phyloP scores from a whole-genome alignment of 768 basidiomycete genomes.

The Boletus edulis region DNA sequence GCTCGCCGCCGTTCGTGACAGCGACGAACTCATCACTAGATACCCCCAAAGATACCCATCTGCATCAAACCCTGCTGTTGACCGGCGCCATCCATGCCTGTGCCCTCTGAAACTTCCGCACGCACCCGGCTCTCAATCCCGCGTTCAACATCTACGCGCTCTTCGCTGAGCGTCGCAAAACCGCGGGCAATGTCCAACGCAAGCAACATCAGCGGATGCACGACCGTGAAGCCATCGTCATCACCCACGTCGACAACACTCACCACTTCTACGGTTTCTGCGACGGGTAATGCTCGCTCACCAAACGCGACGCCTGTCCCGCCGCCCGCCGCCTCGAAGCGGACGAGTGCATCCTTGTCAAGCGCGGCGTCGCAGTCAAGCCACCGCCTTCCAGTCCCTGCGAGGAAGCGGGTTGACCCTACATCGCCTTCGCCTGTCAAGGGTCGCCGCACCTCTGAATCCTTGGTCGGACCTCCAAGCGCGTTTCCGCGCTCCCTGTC shows the following conservation, averaged over 20 bases:
- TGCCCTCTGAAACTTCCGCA: slow-evolving; percentile 54
- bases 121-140: slow-evolving; percentile 41
- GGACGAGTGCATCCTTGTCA: slow-evolving; percentile 38
- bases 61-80: background rate
- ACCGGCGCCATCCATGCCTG: slow-evolving; percentile 20
- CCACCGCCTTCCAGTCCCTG: slow-evolving; percentile 41
- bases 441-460: slow-evolving; percentile 18
- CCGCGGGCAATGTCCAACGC: slow-evolving; percentile 54
- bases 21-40: slow-evolving; percentile 11
- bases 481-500: slow-evolving; percentile 22
- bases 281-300: slow-evolving; percentile 33
- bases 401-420: slow-evolving; percentile 25
- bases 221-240: slow-evolving; percentile 42
- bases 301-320: slow-evolving; percentile 54
- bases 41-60: slow-evolving; percentile 20
- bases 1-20: slow-evolving; percentile 17
- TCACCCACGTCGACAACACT: slow-evolving; percentile 27
- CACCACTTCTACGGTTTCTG: slow-evolving; percentile 23
- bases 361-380: slow-evolving; percentile 33
- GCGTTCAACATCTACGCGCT: slow-evolving; percentile 41
- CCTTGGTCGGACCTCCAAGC: slow-evolving; percentile 29
- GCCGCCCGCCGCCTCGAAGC: slow-evolving; percentile 33
- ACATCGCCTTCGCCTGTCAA: slow-evolving; percentile 28
- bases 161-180: slow-evolving; percentile 46
- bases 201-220: slow-evolving; percentile 46